phyloP scores from a whole-genome alignment of 2,329 filamentous ascomycete genomes.

The Colletotrichum musicola region DNA sequence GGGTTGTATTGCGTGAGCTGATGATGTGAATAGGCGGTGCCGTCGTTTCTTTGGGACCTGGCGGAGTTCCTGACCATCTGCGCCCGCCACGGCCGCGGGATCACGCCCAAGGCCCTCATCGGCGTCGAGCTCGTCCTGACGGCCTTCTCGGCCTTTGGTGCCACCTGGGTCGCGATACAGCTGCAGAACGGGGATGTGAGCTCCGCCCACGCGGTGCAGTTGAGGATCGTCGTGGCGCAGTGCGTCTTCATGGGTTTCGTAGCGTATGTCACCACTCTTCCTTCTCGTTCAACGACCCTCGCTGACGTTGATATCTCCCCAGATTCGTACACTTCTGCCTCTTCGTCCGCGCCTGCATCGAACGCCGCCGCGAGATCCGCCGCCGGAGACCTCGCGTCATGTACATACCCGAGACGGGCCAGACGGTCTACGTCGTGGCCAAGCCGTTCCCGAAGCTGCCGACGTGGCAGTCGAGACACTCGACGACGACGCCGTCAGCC shows the following conservation, averaged over 20 bases:
- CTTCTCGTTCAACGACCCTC: background rate
- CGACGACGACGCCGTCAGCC: background rate
- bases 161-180: conserved; percentile 1
- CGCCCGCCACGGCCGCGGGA: conserved; percentile 42
- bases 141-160: conserved; percentile 13
- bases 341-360: conserved; percentile 46
- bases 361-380: conserved; percentile 39
- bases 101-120: conserved; percentile 45
- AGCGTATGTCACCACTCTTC: background rate
- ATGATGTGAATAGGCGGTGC: conserved; percentile 22
- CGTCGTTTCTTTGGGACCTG: conserved; percentile 43
- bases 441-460: conserved; percentile 36
- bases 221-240: background rate
- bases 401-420: conserved; percentile 42
- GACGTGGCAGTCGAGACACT: conserved; percentile 5
- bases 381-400: conserved; percentile 40
- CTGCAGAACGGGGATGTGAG: background rate
- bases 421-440: conserved; percentile 42
- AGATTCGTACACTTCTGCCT: conserved; percentile 44
- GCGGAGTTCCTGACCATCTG: conserved; percentile 44
- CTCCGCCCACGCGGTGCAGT: background rate
- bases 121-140: conserved; percentile 44
- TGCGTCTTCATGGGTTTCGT: conserved; percentile 16
- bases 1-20: too few species aligned
- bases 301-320: background rate